phyloP scores from a whole-genome alignment of 163 green algal genomes.

The Scenedesmus sp. region DNA sequence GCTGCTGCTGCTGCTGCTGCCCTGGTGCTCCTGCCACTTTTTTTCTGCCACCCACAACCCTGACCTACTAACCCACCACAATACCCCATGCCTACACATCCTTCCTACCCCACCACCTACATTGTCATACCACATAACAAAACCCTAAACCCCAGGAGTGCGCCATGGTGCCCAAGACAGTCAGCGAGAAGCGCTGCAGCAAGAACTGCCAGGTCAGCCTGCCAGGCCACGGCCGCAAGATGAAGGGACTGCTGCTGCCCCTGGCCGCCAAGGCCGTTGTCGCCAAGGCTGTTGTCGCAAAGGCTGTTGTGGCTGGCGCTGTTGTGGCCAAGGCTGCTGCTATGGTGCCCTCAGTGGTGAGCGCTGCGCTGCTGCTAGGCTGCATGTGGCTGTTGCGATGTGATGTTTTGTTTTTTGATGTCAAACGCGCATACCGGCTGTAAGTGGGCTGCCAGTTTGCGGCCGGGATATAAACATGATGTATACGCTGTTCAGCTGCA shows the following conservation, averaged over 20 bases:
- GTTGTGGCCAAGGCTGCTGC: neutral
- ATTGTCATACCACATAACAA: neutral
- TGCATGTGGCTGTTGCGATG: too few species aligned
- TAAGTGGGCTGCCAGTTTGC: too few species aligned
- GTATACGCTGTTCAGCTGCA: too few species aligned
- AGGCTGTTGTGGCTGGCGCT: neutral
- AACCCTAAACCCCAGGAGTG: neutral
- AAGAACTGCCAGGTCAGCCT: slow-evolving; percentile 20
- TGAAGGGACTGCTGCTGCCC: slow-evolving; percentile 11
- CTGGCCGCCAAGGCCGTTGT: slow-evolving; percentile 12
- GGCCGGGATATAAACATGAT: too few species aligned
- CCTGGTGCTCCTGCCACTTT: too few species aligned
- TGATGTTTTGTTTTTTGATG: too few species aligned
- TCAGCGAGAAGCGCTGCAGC: slow-evolving; percentile 10
- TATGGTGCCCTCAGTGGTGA: neutral
- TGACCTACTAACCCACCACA: neutral
- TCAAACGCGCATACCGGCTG: too few species aligned
- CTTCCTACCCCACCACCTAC: neutral
- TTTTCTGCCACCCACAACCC: too few species aligned
- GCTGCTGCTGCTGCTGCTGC: slow-evolving; percentile 5
- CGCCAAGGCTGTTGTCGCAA: neutral
- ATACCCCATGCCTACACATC: too few species aligned
- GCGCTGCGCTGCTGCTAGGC: neutral
- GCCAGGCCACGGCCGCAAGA: neutral
- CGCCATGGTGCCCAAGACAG: neutral